Conservation (phyloP, 768 basidiomycete genomes). For the Lentinula lateritia region DNA sequence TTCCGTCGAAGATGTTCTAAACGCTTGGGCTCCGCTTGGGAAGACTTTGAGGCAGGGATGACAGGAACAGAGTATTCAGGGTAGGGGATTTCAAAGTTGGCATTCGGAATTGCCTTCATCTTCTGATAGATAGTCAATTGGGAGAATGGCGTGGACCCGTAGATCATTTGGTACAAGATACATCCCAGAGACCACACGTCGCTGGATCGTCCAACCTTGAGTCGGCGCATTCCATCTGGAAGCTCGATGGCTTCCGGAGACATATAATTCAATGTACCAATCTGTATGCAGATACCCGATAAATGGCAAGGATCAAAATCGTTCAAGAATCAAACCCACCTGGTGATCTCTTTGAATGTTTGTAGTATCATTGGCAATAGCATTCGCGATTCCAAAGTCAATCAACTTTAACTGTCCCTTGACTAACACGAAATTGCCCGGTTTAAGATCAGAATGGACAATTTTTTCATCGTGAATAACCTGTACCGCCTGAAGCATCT, state of each 20-base stretch:
- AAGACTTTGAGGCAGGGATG: conserved; percentile 36
- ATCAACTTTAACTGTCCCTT: conserved; percentile 94
- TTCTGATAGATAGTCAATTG: conserved; percentile 80
- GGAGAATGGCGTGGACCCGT: conserved; percentile 90
- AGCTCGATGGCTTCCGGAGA: conserved; percentile 94
- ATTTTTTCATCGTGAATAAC: conserved; percentile 98
- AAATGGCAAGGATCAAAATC: background rate
- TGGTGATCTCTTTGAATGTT: conserved; percentile 97
- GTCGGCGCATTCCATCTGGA: conserved; percentile 77
- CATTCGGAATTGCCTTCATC: conserved; percentile 91
- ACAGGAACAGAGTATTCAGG: conserved; percentile 61
- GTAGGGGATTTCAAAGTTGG: conserved; percentile 72
- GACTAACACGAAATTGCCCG: conserved; percentile 97
- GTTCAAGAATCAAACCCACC: conserved; percentile 35
- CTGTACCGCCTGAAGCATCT: conserved; percentile 99
- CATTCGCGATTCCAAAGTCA: conserved; percentile 99
- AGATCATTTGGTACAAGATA: conserved; percentile 98
- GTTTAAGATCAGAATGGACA: conserved; percentile 97
- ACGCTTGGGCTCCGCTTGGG: conserved; percentile 33
- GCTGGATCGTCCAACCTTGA: conserved; percentile 92
- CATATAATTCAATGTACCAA: conserved; percentile 99
- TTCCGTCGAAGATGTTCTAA: conserved; percentile 64
- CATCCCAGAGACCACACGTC: conserved; percentile 98
- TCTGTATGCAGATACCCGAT: conserved; percentile 35
- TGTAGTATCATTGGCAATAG: conserved; percentile 97